Conservation (phyloP, 1,139 yeast species). For the Taphrina populina region DNA sequence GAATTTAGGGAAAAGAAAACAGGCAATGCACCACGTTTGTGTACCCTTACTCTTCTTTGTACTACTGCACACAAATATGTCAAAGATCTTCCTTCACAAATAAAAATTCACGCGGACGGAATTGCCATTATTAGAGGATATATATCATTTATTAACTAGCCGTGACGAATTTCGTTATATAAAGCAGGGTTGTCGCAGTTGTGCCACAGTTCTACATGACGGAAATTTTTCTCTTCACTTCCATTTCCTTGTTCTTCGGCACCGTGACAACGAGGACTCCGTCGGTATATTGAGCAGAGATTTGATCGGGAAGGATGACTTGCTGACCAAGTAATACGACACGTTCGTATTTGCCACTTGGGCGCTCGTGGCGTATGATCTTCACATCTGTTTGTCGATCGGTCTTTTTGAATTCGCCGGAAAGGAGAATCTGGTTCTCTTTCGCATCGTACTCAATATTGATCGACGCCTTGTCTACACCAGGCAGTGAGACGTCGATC, state of each 20-base stretch:
- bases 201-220: too few relatives aligned
- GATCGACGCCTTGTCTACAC: conserved; percentile 24
- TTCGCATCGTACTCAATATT: conserved; percentile 21
- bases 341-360: conserved; percentile 51
- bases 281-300: conserved; percentile 54
- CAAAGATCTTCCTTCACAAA: too few relatives aligned
- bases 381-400: conserved; percentile 12
- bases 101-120: too few relatives aligned
- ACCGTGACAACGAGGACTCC: conserved; percentile 56
- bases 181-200: too few relatives aligned
- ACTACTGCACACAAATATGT: too few relatives aligned
- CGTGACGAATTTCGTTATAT: too few relatives aligned
- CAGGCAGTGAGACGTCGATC: conserved; percentile 24
- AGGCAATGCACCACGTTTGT: too few relatives aligned
- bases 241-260: conserved; percentile 48
- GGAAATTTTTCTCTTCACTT: conserved; percentile 36
- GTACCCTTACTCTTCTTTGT: too few relatives aligned
- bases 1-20: too few relatives aligned
- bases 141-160: too few relatives aligned
- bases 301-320: conserved; percentile 55
- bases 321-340: conserved; percentile 55
- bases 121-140: too few relatives aligned
- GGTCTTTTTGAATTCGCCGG: conserved; percentile 1
- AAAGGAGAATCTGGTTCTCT: conserved; percentile 18
- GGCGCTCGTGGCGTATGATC: conserved; percentile 39